A percentile compares a stretch with the other conserved stretches of the same genome.
These are phyloP conservation scores for Stygiomarasmius scandens DNA, from an alignment of 1,284 basidiomycete genomes.

Conservation along the genomic window DNA sequence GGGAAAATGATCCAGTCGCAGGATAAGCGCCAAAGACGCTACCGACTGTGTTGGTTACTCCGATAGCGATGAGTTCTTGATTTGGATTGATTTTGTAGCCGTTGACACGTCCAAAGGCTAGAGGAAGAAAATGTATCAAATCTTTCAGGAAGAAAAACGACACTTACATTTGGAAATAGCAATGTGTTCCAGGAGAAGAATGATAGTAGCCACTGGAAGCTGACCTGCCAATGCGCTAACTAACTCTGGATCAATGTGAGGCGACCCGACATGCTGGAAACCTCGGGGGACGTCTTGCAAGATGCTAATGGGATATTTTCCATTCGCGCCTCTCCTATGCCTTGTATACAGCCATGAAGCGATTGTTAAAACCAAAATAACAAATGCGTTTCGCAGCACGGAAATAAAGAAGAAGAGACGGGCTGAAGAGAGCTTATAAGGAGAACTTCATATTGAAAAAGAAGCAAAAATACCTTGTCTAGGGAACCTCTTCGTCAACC, in stretches of 20 bases:
- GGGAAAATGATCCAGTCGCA: constrained; percentile 97
- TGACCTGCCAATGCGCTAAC: constrained; percentile 75
- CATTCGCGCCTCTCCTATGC: constrained; percentile 55
- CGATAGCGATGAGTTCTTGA: constrained; percentile 97
- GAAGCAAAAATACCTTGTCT: constrained; percentile 48
- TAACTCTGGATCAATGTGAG: constrained; percentile 66
- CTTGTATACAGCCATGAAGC: constrained; percentile 84
- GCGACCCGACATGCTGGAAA: constrained; percentile 77
- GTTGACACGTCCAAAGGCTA: constrained; percentile 94
- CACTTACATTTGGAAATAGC: constrained; percentile 87
- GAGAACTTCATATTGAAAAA: neutral
- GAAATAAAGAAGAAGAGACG: constrained; percentile 88
- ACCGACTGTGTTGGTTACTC: constrained; percentile 90
- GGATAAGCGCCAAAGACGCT: constrained; percentile 92
- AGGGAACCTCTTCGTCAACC: constrained; percentile 69
- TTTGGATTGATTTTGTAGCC: constrained; percentile 98
- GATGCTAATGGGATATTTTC: constrained; percentile 86
- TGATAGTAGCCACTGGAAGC: constrained; percentile 92
- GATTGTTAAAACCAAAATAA: constrained; percentile 83
- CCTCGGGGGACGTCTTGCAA: constrained; percentile 84
- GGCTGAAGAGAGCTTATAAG: constrained; percentile 38
- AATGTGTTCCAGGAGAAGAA: constrained; percentile 95
- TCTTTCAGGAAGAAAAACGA: neutral
- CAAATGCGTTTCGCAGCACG: constrained; percentile 85
- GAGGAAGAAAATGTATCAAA: constrained; percentile 8